Base-by-base conservation (phyloP, 352 stramenopile genomes). In the Phytophthora vignae region DNA sequence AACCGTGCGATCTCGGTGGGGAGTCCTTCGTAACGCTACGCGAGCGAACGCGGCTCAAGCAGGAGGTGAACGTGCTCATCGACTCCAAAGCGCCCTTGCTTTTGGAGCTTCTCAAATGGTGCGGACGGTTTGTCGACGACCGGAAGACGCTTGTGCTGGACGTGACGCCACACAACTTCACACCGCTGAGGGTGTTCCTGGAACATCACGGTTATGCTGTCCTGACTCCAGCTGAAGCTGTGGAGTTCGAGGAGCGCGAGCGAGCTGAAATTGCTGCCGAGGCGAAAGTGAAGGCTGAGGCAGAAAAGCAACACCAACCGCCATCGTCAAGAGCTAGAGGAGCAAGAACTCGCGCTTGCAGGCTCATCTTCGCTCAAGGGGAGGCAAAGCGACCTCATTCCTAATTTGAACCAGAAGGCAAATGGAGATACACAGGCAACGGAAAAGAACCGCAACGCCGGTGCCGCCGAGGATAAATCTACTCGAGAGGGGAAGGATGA, bases 61-160 rank as follows among this genome's bases (percentile, higher is more conserved):
- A 89, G 38, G 84, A 92, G 62, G 81, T 87, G 14, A 83, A 92
- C 57, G 82, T 92, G 49, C 69, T 91, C 15, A 90, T 91, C n/a
- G 84, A 91, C 50, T 79, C 80, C 38, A 88, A 90, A 71, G 84
- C 81, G 7, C 81, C 82, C 5, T 53, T 90, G 9, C 60, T 89
- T 15, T 63, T 90, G 11, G 82, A 82, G 22, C 75, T 90, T 19
- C 69, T 90, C 36, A 87, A 85, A 64, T 91, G 84, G 82, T 89
- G 79, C 46, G 50, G 40, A 17, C 77, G 79, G 15, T 88, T 89
- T 64, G 81, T 83, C 0, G 80, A 80, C 48, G 76, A 81, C 21
- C 74, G 78, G 64, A 88, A 88, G 65, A 88, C 78, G 3, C 65
- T 91, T 11, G 83, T 91, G 27, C 27, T 90, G 27, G 81, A 91